These are phyloP conservation scores for Zygotorulaspora danielsina DNA, from an alignment of 805 yeast genomes.

Conservation along the genomic window DNA sequence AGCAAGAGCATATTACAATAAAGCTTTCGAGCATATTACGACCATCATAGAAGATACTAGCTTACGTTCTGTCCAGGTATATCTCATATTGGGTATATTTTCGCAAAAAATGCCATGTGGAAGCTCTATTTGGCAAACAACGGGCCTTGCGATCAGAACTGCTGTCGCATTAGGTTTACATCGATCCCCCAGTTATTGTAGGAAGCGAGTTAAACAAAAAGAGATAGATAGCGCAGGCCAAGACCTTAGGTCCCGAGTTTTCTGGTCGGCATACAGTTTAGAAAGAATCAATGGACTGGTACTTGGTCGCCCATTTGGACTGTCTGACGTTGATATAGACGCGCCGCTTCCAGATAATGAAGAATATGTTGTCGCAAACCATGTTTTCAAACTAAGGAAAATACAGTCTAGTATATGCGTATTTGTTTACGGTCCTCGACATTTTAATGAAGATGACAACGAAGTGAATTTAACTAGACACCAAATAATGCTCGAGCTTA, in stretches of 20 bases:
- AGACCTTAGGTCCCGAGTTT: slow-evolving; percentile 30
- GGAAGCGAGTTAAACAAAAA: slow-evolving; percentile 7
- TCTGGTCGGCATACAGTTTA: slow-evolving; percentile 39
- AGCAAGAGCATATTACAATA: slow-evolving; percentile 31
- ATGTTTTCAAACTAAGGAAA: slow-evolving; percentile 33
- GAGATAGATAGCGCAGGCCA: background rate
- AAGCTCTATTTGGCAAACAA: slow-evolving; percentile 17
- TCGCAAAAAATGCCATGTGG: slow-evolving; percentile 38
- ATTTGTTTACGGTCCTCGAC: slow-evolving; percentile 33
- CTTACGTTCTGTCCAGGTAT: slow-evolving; percentile 35
- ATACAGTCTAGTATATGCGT: slow-evolving; percentile 36
- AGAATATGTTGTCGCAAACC: slow-evolving; percentile 28
- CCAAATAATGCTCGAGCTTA: slow-evolving; percentile 33
- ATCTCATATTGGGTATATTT: slow-evolving; percentile 25
- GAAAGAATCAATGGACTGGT: slow-evolving; percentile 36
- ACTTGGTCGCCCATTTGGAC: slow-evolving; percentile 38
- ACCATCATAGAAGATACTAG: slow-evolving; percentile 25
- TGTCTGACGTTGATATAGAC: slow-evolving; percentile 37
- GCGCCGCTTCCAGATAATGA: slow-evolving; percentile 28
- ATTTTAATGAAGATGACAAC: slow-evolving; percentile 18
- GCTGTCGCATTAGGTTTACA: slow-evolving; percentile 35
- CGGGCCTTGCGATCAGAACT: slow-evolving; percentile 22
- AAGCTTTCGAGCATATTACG: slow-evolving; percentile 31
- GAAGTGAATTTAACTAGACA: slow-evolving; percentile 31
- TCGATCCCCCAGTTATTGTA: slow-evolving; percentile 25